Base-by-base conservation (phyloP, 1,139 yeast species). In the Wickerhamiella pararugosa region DNA sequence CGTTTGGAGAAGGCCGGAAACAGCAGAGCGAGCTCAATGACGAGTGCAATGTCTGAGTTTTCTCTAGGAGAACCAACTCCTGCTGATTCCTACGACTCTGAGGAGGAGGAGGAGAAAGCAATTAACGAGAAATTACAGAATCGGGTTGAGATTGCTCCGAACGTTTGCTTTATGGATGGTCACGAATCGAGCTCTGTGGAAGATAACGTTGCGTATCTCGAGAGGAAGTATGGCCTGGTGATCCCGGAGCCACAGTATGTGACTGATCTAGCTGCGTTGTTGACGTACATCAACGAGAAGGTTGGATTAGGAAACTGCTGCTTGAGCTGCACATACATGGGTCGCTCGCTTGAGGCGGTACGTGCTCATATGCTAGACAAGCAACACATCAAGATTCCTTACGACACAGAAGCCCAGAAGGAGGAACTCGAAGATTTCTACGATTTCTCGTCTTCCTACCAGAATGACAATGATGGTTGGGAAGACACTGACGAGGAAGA, bases 281-380 rank as follows among this genome's bases (percentile, higher is more conserved):
- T 92, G 34, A 63, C 66, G 6, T 84, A 83, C 53, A 63, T 92
- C 46, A 84, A 81, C 26, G 94, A 86, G 51, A 79, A 81, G 55
- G 75, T 90, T 47, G 84, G 93, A 8, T 70, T 79, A 39, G 96
- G 96, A 36, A 79, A 81, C 53, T 75, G 81, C 53, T 90, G 99
- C 60, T 63, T 90, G 41, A 73, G 77, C 41, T 90, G 99, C 60
- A 67, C 68, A 40, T 92, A 79, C 59, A 86, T 83, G 60, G 97
- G 97, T 6, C 72, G 73, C 51, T 75, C 76, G 44, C 59, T 87
- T 32, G 94, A 83, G 56, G 83, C 94, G 45, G 90, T 83, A 6
- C 76, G 96, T 51, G 93, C 86, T 36, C 99, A 90, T 59, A 80
- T 87, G 84, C 56, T 69, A 6, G 71, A 80, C 21, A 90, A 90